Evolutionary conservation across 2,329 filamentous ascomycete species (phyloP).

Genomic region (Colletotrichum australisinense): DNA sequence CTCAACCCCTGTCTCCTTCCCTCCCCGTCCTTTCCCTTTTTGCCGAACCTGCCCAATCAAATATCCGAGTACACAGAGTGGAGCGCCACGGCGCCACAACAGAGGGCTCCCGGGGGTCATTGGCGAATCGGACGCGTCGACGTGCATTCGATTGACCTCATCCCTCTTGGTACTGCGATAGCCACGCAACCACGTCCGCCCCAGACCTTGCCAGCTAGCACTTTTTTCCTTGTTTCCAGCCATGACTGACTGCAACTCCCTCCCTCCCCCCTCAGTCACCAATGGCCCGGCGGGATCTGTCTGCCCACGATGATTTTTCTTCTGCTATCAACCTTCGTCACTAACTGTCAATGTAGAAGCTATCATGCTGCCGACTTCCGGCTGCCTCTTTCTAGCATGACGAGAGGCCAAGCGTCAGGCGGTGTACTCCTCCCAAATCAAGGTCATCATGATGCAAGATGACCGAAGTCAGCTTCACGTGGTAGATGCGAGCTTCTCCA

Average conservation of each 20-base stretch:
- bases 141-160: conserved; percentile 21
- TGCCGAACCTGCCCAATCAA: conserved; percentile 14
- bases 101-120: not conserved
- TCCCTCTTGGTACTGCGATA: not conserved
- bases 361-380: not conserved
- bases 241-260: not conserved
- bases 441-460: not conserved
- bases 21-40: conserved; percentile 25
- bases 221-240: conserved; percentile 15
- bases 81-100: not conserved
- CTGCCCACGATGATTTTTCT: not conserved
- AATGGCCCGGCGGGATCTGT: not conserved
- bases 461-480: not conserved
- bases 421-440: not conserved
- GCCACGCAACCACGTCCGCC: not conserved
- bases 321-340: conserved; percentile 5
- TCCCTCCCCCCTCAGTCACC: not conserved
- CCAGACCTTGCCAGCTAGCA: conserved; percentile 6
- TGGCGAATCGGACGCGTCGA: conserved; percentile 13
- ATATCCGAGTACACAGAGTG: not conserved
- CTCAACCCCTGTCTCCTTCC: conserved; percentile 4
- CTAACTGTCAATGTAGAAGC: not conserved
- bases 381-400: not conserved
- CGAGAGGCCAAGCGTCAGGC: not conserved
- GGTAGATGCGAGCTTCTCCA: not conserved